A percentile compares a stretch with the other conserved stretches of the same genome.
These are phyloP conservation scores for Alternaria burnsii DNA, from an alignment of 2,329 filamentous ascomycete genomes.

Conservation along the genomic window DNA sequence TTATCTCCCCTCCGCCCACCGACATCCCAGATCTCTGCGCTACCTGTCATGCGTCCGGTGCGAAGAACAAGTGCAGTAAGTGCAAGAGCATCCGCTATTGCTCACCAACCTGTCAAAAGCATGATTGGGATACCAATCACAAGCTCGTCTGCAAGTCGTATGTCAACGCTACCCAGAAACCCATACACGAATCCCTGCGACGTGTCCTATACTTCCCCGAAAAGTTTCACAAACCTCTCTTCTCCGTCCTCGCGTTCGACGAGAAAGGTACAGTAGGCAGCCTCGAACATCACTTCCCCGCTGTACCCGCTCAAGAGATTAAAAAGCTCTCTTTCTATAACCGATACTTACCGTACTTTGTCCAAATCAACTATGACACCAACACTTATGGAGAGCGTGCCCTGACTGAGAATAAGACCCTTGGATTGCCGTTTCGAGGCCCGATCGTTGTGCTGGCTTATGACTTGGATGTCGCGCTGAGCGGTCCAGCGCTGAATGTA, in stretches of 20 bases:
- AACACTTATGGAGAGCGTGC: conserved; percentile 5
- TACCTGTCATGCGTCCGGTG: conserved; percentile 9
- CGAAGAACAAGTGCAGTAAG: conserved; percentile 11
- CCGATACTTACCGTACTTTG: conserved; percentile 14
- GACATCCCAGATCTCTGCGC: conserved; percentile 8
- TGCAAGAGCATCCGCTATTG: conserved; percentile 26
- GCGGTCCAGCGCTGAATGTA: conserved; percentile 18
- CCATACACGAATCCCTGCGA: neutral
- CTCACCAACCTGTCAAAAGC: conserved; percentile 14
- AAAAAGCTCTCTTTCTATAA: conserved; percentile 23
- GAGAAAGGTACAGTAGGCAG: conserved; percentile 4
- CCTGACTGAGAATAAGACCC: conserved; percentile 1
- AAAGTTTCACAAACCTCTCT: neutral
- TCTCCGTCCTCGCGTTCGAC: conserved; percentile 11
- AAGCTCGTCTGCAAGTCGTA: conserved; percentile 18
- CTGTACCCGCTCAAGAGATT: neutral
- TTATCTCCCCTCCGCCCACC: conserved; percentile 1
- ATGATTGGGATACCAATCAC: conserved; percentile 16
- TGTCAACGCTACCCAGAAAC: neutral
- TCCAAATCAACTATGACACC: conserved; percentile 23
- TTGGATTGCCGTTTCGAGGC: conserved; percentile 14
- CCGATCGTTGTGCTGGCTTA: conserved; percentile 18
- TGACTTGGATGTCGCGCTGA: conserved; percentile 17
- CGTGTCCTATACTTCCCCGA: conserved; percentile 14
- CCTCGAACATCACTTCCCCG: conserved; percentile 8